Evolutionary conservation across 805 yeast species (phyloP), one percentile per base, ranked within the genome.

Genomic region (Wickerhamiella spandovensis): DNA sequence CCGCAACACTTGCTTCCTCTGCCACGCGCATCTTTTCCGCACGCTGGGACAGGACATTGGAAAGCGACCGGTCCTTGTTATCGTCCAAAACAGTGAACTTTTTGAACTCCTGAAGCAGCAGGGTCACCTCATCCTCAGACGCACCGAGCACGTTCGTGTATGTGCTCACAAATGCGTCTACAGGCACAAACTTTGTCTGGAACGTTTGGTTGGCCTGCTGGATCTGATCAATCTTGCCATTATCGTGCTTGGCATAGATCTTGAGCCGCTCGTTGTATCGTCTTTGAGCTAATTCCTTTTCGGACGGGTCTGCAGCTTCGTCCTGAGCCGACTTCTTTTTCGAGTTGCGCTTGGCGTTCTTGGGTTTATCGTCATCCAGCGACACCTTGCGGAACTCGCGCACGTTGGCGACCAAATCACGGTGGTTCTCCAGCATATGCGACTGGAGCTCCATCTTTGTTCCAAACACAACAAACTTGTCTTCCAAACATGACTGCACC

Each of bases 381-480:
- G 46, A 32, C 49, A 43, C 61, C 50, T 43, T 55, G 58, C 43
- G 66, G 64, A 50, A 45, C 25, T 48, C 44, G 39, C 57, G 54
- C 44, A 72, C 72, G 24, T 67, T 70, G 13, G 77, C 79, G 43
- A 73, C 67, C 2, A 81, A 56, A 5, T 76, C 75, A 2, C 84
- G 79, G 65, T 92, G 99, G 58, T 83, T 90, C 55, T 79, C 77
- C 45, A 87, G 66, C 79, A 87, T 81, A 65, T 92, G 98, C 1
- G 94, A 89, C 49, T 84, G 82, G 49, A 92, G 71, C 57, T 88
- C 97, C 50, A 88, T 66, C 48, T 84, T 92, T 54, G 87, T 90
- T 21, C 81, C 76, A 63, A 92, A 92, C 1, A 90, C 98, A 21
- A 92, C 92, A 67, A 92, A 90, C 63, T 85, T 84, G 64, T 84